Conservation (phyloP, 805 yeast genomes). For the Saccharomycopsis babjevae region DNA sequence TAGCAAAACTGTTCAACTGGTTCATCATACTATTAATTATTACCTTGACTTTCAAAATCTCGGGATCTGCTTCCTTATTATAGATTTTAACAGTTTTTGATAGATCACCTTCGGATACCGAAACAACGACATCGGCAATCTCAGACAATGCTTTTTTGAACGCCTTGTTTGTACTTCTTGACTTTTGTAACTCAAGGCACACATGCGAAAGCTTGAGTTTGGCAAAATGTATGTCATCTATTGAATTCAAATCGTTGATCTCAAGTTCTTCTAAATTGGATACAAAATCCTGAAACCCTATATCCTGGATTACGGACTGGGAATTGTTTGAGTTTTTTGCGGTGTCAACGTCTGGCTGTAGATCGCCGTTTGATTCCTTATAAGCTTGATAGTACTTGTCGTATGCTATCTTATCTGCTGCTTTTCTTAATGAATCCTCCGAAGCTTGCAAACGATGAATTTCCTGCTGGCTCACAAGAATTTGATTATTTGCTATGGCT, state of each 20-base stretch:
- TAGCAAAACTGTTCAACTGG: conserved; percentile 70
- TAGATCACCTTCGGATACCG: conserved; percentile 83
- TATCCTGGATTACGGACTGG: not conserved
- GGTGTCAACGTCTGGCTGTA: not conserved
- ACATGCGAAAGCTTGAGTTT: conserved; percentile 12
- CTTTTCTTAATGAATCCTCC: conserved; percentile 8
- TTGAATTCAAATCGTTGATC: conserved; percentile 9
- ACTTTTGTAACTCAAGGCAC: conserved; percentile 10
- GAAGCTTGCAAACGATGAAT: conserved; percentile 11
- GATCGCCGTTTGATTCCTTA: not conserved
- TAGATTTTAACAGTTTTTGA: conserved; percentile 71
- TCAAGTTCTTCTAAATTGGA: conserved; percentile 10
- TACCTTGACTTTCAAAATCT: conserved; percentile 66
- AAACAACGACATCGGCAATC: conserved; percentile 77
- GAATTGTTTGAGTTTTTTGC: not conserved
- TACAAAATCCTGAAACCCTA: conserved; percentile 3
- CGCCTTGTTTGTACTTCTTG: conserved; percentile 48
- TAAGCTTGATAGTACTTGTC: conserved; percentile 9
- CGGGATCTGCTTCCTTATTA: conserved; percentile 65
- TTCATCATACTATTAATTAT: conserved; percentile 86
- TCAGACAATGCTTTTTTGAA: conserved; percentile 64
- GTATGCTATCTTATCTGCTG: conserved; percentile 8
- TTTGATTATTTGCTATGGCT: conserved; percentile 14
- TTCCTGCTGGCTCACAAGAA: conserved; percentile 14
- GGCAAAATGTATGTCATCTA: conserved; percentile 7